Evolutionary conservation across 129 eudicot species (phyloP).

Genomic region (Oenanthe sinensis): DNA sequence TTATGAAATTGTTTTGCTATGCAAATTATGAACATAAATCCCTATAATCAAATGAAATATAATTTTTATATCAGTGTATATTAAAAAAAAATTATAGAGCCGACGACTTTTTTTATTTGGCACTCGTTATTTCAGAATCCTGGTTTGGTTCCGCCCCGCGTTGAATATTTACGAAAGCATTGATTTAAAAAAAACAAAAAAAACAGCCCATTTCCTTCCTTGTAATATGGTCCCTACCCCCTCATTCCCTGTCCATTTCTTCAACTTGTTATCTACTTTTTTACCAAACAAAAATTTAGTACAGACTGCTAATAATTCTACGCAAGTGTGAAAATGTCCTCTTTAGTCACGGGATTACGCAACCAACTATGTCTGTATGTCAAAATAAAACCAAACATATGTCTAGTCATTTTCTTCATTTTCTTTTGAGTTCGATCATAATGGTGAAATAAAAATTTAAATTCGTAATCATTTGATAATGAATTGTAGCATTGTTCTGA

Average conservation of each 20-base stretch:
- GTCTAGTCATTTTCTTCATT: neutral
- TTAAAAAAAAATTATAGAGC: no score
- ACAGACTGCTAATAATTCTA: neutral
- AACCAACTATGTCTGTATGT: neutral
- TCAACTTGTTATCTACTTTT: neutral
- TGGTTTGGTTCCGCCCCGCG: no score
- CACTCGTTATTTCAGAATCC: no score
- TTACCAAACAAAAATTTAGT: neutral
- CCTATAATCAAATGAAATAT: no score
- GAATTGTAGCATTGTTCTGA: no score
- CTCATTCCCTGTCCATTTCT: neutral
- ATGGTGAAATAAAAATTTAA: neutral
- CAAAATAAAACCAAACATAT: neutral
- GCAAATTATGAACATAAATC: no score
- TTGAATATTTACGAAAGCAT: neutral
- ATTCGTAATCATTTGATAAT: no score
- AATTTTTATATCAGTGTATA: no score
- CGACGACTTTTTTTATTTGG: no score
- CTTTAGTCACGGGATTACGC: neutral
- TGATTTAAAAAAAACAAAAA: neutral
- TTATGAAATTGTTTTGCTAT: no score
- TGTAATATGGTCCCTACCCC: neutral
- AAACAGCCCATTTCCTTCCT: neutral
- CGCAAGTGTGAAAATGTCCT: slow-evolving; percentile 1
- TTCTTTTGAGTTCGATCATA: neutral